A percentile compares a stretch with the other conserved stretches of the same genome.
phyloP scores from a whole-genome alignment of 345 rosid species.

The Kernera saxatilis region DNA sequence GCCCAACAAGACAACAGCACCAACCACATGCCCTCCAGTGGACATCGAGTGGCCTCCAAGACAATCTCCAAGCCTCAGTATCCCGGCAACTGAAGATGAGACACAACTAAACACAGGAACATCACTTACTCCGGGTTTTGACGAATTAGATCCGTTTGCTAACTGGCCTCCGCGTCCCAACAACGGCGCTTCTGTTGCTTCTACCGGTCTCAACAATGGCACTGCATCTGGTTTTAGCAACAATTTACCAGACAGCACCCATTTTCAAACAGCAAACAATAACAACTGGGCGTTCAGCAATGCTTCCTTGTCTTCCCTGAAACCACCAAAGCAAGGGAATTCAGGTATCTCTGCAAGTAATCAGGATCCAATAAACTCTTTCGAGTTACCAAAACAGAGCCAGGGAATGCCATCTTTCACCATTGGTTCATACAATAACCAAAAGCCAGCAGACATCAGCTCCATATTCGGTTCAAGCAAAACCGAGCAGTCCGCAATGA shows the following conservation, averaged over 20 bases:
- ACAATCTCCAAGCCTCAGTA: slow-evolving; percentile 32
- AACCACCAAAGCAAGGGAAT: slow-evolving; percentile 38
- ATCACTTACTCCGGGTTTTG: slow-evolving; percentile 42
- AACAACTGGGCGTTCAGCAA: slow-evolving; percentile 52
- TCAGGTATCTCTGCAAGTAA: slow-evolving; percentile 32
- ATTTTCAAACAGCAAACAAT: slow-evolving; percentile 24
- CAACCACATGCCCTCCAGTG: slow-evolving; percentile 58
- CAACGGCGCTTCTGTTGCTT: slow-evolving; percentile 28
- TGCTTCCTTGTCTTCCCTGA: slow-evolving; percentile 35
- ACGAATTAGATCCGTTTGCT: slow-evolving; percentile 87
- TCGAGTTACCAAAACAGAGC: slow-evolving; percentile 51
- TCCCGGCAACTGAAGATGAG: slow-evolving; percentile 31
- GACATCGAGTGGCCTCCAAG: slow-evolving; percentile 94
- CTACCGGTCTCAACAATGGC: slow-evolving; percentile 45
- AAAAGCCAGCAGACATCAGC: slow-evolving; percentile 55
- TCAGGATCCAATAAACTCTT: slow-evolving; percentile 38
- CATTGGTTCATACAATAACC: slow-evolving; percentile 34
- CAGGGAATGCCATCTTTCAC: slow-evolving; percentile 39
- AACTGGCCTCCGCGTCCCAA: slow-evolving; percentile 77
- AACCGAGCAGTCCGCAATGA: slow-evolving; percentile 52
- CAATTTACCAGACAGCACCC: slow-evolving; percentile 22
- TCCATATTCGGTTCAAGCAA: slow-evolving; percentile 67
- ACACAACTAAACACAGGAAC: slow-evolving; percentile 40
- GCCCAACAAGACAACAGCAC: slow-evolving; percentile 39
- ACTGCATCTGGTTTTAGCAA: slow-evolving; percentile 28